Evolutionary conservation across 352 stramenopile genomes (phyloP).

Genomic region (Aphanomyces stellatus): DNA sequence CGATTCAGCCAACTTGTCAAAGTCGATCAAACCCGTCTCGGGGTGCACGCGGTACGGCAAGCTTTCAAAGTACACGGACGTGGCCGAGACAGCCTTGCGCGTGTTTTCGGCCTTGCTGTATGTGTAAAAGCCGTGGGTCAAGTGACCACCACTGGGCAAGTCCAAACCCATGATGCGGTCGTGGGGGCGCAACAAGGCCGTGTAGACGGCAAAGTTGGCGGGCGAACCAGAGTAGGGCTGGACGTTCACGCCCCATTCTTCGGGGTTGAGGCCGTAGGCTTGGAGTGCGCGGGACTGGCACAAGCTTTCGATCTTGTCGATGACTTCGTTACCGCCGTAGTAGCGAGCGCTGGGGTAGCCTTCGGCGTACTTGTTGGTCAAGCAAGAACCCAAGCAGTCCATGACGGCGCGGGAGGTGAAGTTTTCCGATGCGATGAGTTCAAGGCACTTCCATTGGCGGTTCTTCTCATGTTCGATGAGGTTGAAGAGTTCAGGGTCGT

Average conservation of each 20-base stretch:
- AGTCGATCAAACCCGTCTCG: constrained; percentile 96
- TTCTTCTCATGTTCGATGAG: constrained; percentile 99
- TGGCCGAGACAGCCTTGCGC: constrained; percentile 97
- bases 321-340: constrained; percentile 98
- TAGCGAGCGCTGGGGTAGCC: constrained; percentile 93
- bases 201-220: constrained; percentile 99
- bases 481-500: constrained; percentile 97
- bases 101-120: constrained; percentile 95
- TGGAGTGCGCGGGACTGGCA: constrained; percentile 92
- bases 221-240: constrained; percentile 96
- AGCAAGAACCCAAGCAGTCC: constrained; percentile 95
- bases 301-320: constrained; percentile 94
- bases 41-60: constrained; percentile 95
- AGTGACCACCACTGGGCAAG: constrained; percentile 95
- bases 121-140: constrained; percentile 99
- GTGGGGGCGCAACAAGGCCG: constrained; percentile 93
- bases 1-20: constrained; percentile 90
- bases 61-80: constrained; percentile 99
- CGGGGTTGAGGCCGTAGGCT: constrained; percentile 87
- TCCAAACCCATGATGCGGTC: constrained; percentile 99
- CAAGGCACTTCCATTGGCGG: constrained; percentile 95
- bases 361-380: constrained; percentile 99
- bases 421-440: constrained; percentile 99
- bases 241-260: constrained; percentile 98
- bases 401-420: constrained; percentile 99